Percentiles rank a stretch among this genome's conserved stretches.
Evolutionary conservation across 2,329 filamentous ascomycete genomes (phyloP).

Genomic region (Mollisiaceae sp.): DNA sequence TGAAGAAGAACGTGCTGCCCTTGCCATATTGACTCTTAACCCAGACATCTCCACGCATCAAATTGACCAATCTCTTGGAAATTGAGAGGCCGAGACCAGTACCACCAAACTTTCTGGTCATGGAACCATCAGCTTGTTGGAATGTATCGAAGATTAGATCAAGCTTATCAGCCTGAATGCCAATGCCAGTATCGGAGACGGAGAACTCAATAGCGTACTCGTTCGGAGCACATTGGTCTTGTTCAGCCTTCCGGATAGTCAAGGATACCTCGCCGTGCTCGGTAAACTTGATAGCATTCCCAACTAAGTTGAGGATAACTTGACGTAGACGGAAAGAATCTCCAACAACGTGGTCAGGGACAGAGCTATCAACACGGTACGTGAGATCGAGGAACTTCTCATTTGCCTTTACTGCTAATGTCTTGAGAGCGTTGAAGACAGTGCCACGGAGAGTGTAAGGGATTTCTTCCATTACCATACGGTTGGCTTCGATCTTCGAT

Average conservation of each 20-base stretch:
- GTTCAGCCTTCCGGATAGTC: conserved; percentile 77
- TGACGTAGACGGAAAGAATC: conserved; percentile 96
- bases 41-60: conserved; percentile 97
- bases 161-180: conserved; percentile 92
- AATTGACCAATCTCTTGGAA: conserved; percentile 89
- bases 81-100: conserved; percentile 94
- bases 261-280: conserved; percentile 96
- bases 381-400: conserved; percentile 93
- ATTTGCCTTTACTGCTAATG: conserved; percentile 94
- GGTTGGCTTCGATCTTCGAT: conserved; percentile 88
- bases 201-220: conserved; percentile 96
- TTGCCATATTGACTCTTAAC: conserved; percentile 90
- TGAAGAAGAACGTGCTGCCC: conserved; percentile 96
- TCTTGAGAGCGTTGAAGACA: conserved; percentile 97
- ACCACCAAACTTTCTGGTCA: conserved; percentile 93
- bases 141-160: conserved; percentile 99
- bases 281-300: conserved; percentile 99
- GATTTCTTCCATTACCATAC: conserved; percentile 98
- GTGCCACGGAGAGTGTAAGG: conserved; percentile 93
- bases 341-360: conserved; percentile 93
- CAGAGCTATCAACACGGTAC: conserved; percentile 90
- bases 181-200: conserved; percentile 95
- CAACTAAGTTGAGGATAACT: conserved; percentile 95
- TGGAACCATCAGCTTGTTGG: conserved; percentile 97
- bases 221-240: conserved; percentile 68